These are phyloP conservation scores for Talaromyces albobiverticillius DNA, from an alignment of 2,329 filamentous ascomycete genomes.

Conservation along the genomic window DNA sequence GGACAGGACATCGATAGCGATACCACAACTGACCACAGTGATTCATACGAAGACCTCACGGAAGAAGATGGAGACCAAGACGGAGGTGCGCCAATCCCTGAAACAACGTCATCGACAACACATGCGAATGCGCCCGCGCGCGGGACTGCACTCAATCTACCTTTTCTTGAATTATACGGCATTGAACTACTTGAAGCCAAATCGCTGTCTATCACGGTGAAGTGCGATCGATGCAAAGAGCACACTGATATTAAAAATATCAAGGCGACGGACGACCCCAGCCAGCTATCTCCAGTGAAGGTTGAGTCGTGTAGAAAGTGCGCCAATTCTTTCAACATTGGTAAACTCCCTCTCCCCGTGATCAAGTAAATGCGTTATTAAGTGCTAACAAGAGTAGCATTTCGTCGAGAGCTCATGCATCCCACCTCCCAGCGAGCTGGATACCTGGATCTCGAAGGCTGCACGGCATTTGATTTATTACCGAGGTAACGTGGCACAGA, in stretches of 20 bases:
- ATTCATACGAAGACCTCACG: constrained; percentile 43
- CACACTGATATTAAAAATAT: constrained; percentile 66
- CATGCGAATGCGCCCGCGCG: constrained; percentile 52
- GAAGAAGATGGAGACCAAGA: constrained; percentile 45
- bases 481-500: constrained; percentile 51
- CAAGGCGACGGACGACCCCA: constrained; percentile 50
- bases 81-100: constrained; percentile 34
- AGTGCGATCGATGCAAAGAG: constrained; percentile 77
- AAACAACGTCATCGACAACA: constrained; percentile 15
- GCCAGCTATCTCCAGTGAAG: constrained; percentile 37
- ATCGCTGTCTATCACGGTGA: constrained; percentile 66
- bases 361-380: neutral
- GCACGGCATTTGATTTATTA: constrained; percentile 71
- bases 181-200: constrained; percentile 72
- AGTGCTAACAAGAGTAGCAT: constrained; percentile 38
- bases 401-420: constrained; percentile 69
- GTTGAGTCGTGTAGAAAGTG: constrained; percentile 56
- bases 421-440: constrained; percentile 70
- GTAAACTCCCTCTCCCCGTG: constrained; percentile 22
- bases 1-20: constrained; percentile 35
- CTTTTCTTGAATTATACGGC: constrained; percentile 70
- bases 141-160: constrained; percentile 76
- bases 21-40: constrained; percentile 14
- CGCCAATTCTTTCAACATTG: constrained; percentile 47
- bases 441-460: constrained; percentile 73